phyloP scores from a whole-genome alignment of 805 yeast species.

The Pichia nakasei region DNA sequence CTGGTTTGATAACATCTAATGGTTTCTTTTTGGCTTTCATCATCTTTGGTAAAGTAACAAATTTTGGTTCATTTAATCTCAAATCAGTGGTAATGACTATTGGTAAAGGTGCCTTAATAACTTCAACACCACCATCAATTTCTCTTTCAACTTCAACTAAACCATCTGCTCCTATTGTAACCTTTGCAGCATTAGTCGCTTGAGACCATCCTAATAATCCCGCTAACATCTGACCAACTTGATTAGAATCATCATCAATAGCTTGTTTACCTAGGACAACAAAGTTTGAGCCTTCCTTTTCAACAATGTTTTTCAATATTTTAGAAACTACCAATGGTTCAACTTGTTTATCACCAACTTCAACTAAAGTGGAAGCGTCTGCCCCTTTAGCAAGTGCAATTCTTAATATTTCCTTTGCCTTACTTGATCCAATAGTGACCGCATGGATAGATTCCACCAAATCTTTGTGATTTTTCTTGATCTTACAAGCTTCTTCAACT shows the following conservation, averaged over 20 bases:
- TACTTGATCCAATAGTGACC: constrained; percentile 81
- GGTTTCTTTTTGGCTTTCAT: constrained; percentile 99
- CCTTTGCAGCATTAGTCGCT: constrained; percentile 89
- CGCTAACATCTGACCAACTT: constrained; percentile 95
- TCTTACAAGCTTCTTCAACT: constrained; percentile 81
- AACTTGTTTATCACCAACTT: constrained; percentile 55
- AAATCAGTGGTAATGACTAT: constrained; percentile 86
- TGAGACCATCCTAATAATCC: constrained; percentile 94
- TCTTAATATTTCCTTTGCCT: constrained; percentile 81
- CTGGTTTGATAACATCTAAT: constrained; percentile 52
- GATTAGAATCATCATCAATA: constrained; percentile 90
- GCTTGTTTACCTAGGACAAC: constrained; percentile 94
- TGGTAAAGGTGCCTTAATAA: constrained; percentile 70
- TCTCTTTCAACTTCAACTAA: constrained; percentile 80
- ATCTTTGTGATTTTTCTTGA: constrained; percentile 56
- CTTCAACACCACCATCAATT: constrained; percentile 91
- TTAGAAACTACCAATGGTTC: constrained; percentile 92
- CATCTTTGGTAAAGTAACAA: constrained; percentile 90
- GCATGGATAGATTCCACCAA: constrained; percentile 80
- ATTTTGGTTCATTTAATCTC: constrained; percentile 90
- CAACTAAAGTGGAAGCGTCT: constrained; percentile 75
- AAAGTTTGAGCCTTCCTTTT: constrained; percentile 62
- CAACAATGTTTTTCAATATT: constrained; percentile 63
- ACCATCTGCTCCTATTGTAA: constrained; percentile 40
- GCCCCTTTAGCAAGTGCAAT: constrained; percentile 93